phyloP scores from a whole-genome alignment of 805 yeast genomes.

The Nakazawaea ishiwadae region DNA sequence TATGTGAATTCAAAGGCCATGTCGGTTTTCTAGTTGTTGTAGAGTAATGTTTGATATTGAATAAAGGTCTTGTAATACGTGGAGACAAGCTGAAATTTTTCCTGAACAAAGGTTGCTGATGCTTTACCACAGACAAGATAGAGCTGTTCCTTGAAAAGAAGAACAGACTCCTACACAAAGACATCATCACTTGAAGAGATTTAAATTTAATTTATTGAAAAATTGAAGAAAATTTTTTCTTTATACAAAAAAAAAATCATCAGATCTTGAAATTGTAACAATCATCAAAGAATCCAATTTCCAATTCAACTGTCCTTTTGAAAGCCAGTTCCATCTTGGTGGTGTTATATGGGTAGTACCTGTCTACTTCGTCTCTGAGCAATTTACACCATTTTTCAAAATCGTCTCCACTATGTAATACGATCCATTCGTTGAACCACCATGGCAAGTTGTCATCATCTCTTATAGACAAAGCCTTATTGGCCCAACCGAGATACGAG shows the following conservation, averaged over 20 bases:
- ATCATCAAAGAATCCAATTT: slow-evolving; percentile 41
- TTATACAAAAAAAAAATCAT: neutral
- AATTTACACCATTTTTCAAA: slow-evolving; percentile 46
- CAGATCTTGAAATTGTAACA: slow-evolving; percentile 30
- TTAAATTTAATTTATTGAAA: neutral
- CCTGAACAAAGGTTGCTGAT: neutral
- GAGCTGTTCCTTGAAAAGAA: slow-evolving; percentile 54
- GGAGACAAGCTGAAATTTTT: neutral
- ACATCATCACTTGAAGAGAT: slow-evolving; percentile 15
- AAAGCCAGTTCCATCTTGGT: slow-evolving; percentile 26
- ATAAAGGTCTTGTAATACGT: neutral
- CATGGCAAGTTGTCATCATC: slow-evolving; percentile 29
- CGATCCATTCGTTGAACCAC: slow-evolving; percentile 48
- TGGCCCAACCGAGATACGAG: slow-evolving; percentile 51
- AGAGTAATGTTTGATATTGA: too few species aligned
- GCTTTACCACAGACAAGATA: slow-evolving; percentile 23
- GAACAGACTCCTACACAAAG: slow-evolving; percentile 48
- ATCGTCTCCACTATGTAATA: slow-evolving; percentile 43
- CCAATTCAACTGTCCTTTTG: slow-evolving; percentile 32
- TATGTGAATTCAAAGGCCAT: slow-evolving; percentile 44
- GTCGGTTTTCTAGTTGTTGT: slow-evolving; percentile 18
- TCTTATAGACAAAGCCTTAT: slow-evolving; percentile 26
- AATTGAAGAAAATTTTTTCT: neutral
- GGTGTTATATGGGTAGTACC: slow-evolving; percentile 12
- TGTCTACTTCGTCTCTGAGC: slow-evolving; percentile 36